Base-by-base conservation (phyloP, 2,329 filamentous ascomycete species). In the Botrytis cinerea region DNA sequence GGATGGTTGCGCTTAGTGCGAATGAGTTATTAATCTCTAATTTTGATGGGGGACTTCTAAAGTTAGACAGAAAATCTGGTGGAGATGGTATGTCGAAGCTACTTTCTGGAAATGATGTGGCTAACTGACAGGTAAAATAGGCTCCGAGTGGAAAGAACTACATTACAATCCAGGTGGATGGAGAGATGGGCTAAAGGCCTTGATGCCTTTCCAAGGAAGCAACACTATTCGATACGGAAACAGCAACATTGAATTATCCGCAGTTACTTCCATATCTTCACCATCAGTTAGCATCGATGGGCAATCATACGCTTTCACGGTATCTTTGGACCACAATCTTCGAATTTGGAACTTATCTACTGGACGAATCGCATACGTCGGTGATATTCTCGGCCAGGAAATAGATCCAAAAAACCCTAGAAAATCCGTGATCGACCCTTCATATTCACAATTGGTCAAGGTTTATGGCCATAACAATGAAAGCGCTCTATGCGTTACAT, bases 311-410 rank as follows among this genome's bases (percentile, higher is more conserved):
- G 85, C 88, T 2, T 93, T 97, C 78, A 95, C 95, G 0, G 89
- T 97, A 67, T 96, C 93, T 76, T 85, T 99, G 74, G 95, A 99
- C 78, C 95, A 99, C 81, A 91, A 90, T 18, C 84, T 99, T 80
- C 91, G 94, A 79, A 90, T 96, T 57, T 98, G 96, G 95, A 96
- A 97, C 80, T 86, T 95, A 46, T 85, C 89, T n/a, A 93, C 89
- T 57, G 95, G 95, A 64, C 92, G 91, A 80, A 88, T 97, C 72
- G 88, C 93, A 8, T 89, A 90, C 73, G 91, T 91, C 9, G 90
- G 90, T 77, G 95, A 99, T 82, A 86, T 99, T 46, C 82, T 98
- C 25, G 90, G 92, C 77, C 87, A 90, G 32, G 84, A 88, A 46
- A 83, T 89, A 71, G 88, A 92, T 69, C 86, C 90, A 1, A 89